Conservation (phyloP, 805 yeast species). For the Metschnikowia rubicola region DNA sequence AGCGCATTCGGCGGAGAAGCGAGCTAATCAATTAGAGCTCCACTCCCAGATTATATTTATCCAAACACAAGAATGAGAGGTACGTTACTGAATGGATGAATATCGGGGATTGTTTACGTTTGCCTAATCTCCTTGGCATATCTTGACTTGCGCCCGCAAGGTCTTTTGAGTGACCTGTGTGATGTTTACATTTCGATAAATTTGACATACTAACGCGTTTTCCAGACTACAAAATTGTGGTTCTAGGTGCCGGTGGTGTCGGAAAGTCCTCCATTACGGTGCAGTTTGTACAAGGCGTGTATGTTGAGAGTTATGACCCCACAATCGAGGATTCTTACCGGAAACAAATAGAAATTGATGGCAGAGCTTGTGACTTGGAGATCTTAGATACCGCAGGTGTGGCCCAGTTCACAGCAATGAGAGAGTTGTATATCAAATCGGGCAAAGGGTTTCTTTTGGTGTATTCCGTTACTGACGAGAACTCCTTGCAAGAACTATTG, state of each 20-base stretch:
- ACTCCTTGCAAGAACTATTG: conserved; percentile 70
- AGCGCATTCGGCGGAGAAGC: neutral
- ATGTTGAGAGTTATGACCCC: conserved; percentile 90
- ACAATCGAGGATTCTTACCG: conserved; percentile 95
- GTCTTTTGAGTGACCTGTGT: no score
- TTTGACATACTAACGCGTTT: conserved; percentile 10
- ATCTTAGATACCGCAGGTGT: conserved; percentile 60
- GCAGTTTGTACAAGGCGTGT: conserved; percentile 86
- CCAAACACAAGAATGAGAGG: conserved; percentile 12
- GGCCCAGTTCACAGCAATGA: conserved; percentile 92
- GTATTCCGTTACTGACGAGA: conserved; percentile 57
- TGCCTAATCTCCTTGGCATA: no score
- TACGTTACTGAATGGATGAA: conserved; percentile 2
- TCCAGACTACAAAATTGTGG: conserved; percentile 81
- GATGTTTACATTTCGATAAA: conserved; percentile 6
- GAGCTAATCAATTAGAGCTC: neutral
- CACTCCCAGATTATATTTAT: neutral
- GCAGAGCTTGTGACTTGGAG: conserved; percentile 81
- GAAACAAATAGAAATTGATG: conserved; percentile 84
- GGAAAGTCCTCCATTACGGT: conserved; percentile 94
- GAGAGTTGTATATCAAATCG: conserved; percentile 81
- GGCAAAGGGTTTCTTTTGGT: conserved; percentile 72
- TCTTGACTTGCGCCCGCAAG: no score
- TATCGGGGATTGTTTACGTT: no score
- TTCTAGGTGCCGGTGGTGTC: conserved; percentile 95